Base-by-base conservation (phyloP, 306 rosid species). In the Castanea crenata region DNA sequence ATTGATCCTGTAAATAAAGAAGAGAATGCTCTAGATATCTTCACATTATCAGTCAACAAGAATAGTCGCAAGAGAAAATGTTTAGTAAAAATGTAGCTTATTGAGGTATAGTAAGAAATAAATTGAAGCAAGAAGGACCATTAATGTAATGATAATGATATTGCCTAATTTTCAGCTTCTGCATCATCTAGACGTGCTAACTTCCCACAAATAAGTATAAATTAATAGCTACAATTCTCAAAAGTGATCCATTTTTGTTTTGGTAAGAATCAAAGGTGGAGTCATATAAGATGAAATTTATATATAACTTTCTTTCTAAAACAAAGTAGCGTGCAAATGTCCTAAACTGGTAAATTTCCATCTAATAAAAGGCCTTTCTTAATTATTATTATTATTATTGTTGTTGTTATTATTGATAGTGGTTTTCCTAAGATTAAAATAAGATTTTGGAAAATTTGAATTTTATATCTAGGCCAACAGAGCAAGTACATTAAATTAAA, bases 1-100 rank as follows among this genome's bases (percentile, higher is more conserved):
- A 93, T 27, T 94, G 91, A 80, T 93, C 98, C 98, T 93, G 98
- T 73, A 73, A 61, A 77, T 44, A 79, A 35, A 78, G 65, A 34
- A 71, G 62, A 69, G 74, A 63, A 20, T 59, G 71, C 77, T 7
- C 9, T 10, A 44, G 51, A 44, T 80, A 54, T 83, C 81, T 78
- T 76, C 77, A 83, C 64, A 76, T 74, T 70, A 46, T 73, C 51
- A 32, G 51, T 62, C 76, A 79, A 64, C 20, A 69, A 71, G 52
- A 31, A 23, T 69, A 6, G 63, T 64, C 29, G 21, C 35, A 21
- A 55, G 27, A 64, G 49, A 35, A 19, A 54, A 63, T 29, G n/a
- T 8, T 19, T 15, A 14, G 54, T 34, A 29, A 16, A 31, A 13
- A 20, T 23, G 20, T 51, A 63, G 55, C 41, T 71, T 59, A 68